Evolutionary conservation across 176 grass and related monocot species (phyloP).

Genomic region (Lolium multiflorum): DNA sequence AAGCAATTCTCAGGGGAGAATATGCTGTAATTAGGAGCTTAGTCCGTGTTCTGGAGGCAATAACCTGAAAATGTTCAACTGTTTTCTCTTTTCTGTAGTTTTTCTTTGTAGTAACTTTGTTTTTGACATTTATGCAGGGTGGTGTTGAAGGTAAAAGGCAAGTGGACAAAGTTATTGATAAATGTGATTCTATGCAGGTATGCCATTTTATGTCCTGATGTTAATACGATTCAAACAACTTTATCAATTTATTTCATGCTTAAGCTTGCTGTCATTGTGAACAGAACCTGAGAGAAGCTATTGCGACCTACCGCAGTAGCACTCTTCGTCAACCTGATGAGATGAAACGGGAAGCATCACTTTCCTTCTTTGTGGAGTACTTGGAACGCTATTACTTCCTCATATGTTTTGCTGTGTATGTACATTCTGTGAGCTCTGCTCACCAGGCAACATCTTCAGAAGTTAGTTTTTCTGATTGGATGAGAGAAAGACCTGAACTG

Average conservation of each 20-base stretch:
- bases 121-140: constrained; percentile 62
- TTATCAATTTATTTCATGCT: constrained; percentile 39
- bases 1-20: constrained; percentile 88
- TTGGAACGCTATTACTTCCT: constrained; percentile 99
- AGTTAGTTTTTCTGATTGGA: constrained; percentile 96
- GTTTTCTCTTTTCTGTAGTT: constrained; percentile 19
- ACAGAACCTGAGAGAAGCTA: constrained; percentile 97
- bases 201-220: constrained; percentile 38
- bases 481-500: constrained; percentile 94
- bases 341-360: constrained; percentile 92
- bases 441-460: constrained; percentile 59
- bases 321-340: constrained; percentile 98
- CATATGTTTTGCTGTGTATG: constrained; percentile 97
- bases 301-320: constrained; percentile 92
- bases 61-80: constrained; percentile 35
- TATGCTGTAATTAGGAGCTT: constrained; percentile 97
- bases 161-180: constrained; percentile 98
- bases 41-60: constrained; percentile 95
- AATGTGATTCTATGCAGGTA: constrained; percentile 99
- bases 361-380: constrained; percentile 99
- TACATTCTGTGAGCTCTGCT: constrained; percentile 81
- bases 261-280: constrained; percentile 40
- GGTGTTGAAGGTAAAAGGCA: constrained; percentile 97
- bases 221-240: constrained; percentile 26
- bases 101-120: constrained; percentile 33